phyloP scores from a whole-genome alignment of 2,329 filamentous ascomycete species.

The Phialophora expanda region DNA sequence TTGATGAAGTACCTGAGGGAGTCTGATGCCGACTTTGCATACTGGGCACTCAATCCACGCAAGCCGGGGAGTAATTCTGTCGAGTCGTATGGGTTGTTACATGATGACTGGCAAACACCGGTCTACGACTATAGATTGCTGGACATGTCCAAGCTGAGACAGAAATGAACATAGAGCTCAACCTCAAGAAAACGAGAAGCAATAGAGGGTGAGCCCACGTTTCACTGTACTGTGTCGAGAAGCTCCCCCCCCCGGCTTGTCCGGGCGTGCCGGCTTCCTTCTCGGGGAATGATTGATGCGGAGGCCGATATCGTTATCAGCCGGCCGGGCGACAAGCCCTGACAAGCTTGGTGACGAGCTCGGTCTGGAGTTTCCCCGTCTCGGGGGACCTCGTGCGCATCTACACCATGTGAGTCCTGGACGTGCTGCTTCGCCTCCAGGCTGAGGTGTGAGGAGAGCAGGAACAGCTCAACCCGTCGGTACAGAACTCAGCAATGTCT shows the following conservation, averaged over 20 bases:
- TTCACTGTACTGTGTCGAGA: not conserved
- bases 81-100: conserved; percentile 67
- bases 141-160: conserved; percentile 53
- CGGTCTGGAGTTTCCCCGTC: conserved; percentile 4
- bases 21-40: conserved; percentile 69
- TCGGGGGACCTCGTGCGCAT: not conserved
- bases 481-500: conserved; percentile 19
- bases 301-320: conserved; percentile 10
- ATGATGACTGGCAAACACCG: conserved; percentile 68
- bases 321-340: not conserved
- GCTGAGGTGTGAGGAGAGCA: not conserved
- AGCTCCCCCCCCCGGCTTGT: not conserved
- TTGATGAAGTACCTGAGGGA: conserved; percentile 63
- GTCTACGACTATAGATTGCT: conserved; percentile 67
- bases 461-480: not conserved
- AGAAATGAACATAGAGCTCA: not conserved
- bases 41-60: conserved; percentile 72
- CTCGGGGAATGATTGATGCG: not conserved
- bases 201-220: not conserved
- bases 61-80: conserved; percentile 63
- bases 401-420: not conserved
- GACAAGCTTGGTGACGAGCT: not conserved
- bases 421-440: not conserved
- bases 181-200: not conserved
- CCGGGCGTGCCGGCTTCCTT: not conserved